Evolutionary conservation across 768 basidiomycete species (phyloP), one percentile per base, ranked within the genome.

Genomic region (Leccinum arenicola): DNA sequence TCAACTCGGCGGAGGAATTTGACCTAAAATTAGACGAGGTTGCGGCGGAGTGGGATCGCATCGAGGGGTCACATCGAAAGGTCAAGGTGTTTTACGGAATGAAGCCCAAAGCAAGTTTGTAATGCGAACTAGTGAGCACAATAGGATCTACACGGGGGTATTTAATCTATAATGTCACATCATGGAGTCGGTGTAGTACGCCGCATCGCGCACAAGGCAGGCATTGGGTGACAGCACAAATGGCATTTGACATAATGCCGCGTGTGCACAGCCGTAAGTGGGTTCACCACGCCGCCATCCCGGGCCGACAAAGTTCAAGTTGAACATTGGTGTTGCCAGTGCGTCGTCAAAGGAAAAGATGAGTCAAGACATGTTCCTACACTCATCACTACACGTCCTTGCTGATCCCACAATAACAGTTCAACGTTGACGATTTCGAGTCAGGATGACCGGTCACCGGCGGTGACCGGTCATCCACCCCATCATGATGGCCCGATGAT

Each of bases 11-110:
- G 8, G 60, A 61, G 6, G 67, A 68, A 45, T 63, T 64, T 51
- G 70, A 70, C 38, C 3, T 3, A 4, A 51, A 61, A 12, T n/a
- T 68, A 27, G 64, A 65, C 35, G 56, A 23, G 10, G 43, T 70
- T 40, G 56, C 61, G 19, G 57, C 67, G 45, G 70, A 71, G 55
- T 70, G 67, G 69, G 64, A 68, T 47, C 14, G 10, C 15, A 62
- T 36, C 3, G 31, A n/a, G 25, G 61, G 51, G 17, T 62, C 61
- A 8, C 21, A 61, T 25, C 29, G 54, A 25, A 62, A 62, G 10
- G 14, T 61, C 27, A 56, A 35, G 31, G 60, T 12, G 4, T 43
- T 61, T 55, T 56, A 52, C 10, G 61, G 54, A 48, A 61, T 47
- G 50, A 61, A 61, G 23, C 59, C 59, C 10, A 7, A 25, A 17